Base-by-base conservation (phyloP, 306 rosid species). In the Corylus avellana region DNA sequence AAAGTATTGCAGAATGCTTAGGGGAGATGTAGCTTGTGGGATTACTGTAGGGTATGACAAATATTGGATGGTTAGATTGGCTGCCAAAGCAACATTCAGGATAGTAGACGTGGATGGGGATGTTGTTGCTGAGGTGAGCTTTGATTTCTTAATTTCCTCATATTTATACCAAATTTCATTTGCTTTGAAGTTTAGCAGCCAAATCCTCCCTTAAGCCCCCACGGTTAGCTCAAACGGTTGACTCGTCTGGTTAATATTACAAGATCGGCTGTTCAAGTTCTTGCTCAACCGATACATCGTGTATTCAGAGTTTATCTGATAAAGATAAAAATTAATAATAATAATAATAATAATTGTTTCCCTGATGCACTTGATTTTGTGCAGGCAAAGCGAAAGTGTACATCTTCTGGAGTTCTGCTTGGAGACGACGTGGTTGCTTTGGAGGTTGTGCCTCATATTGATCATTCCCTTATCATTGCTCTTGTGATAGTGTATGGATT, bases 371-470 rank as follows among this genome's bases (percentile, higher is more conserved):
- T 47, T 63, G 64, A 13, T 48, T 58, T 53, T 75, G n/a, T 78
- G 74, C 89, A 92, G 98, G 97, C 90, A 66, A 91, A 90, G 81
- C 87, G 83, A 75, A 93, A 93, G 51, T 75, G 82, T 1, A 81
- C 89, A 14, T 4, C 82, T 9, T 80, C 85, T 7, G 97, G 96
- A 54, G 79, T 91, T 14, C 82, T 81, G 18, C 69, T 93, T 78
- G 91, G 96, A 13, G 86, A 86, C 53, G 97, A 93, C 85, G 96
- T 93, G 13, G 80, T 93, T 42, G 83, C 87, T 12, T 72, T 93
- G 76, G 85, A 91, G 56, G 83, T 91, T 75, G 88, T 78, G 16
- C 79, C 83, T 3, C 75, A 82, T 32, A 76, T 83, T 3, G 97
- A 93, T 49, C 93, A 75, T 79, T 89, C 92, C 3, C 81, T 93